Base-by-base conservation (phyloP, 2,329 filamentous ascomycete species). In the Venturia carpophila region DNA sequence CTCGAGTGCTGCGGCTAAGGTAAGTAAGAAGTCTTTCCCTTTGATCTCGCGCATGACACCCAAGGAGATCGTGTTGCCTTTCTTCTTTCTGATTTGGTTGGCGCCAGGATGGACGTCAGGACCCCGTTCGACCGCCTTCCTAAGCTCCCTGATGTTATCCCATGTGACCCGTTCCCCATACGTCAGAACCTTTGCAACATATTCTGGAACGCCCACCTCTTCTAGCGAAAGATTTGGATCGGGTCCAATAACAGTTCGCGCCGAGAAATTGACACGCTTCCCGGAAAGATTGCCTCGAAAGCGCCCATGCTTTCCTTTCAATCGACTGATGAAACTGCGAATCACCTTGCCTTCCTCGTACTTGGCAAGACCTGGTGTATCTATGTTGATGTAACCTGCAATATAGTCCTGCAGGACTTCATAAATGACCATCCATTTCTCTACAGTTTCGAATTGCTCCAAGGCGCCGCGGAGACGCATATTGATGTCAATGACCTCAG, bases 181-280 rank as follows among this genome's bases (percentile, higher is more conserved):
- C 0, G 94, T 97, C 75, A 99, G 82, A 73, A 96, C 97, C 77
- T 91, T 95, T 5, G 94, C 94, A n/a, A 99, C 92, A 21, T 95
- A 82, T 67, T 89, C 82, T 0, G 94, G 94, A 39, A 99, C 88
- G 5, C 93, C 93, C 43, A 99, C 94, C 75, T 99, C 87, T 69
- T 97, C 91, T 68, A 99, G 91, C 21, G 89, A 87, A 61, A 99
- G 76, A 71, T 99, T 99, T 3, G 94, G 94, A 75, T 99, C 94
- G 0, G 94, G 94, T 0, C 92, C 96, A 75, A 99, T 99, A 76
- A 99, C 94, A 0, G 94, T 99, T 75, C 94, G 87, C 21, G 92
- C 94, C 13, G 94, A 99, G 76, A 97, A 99, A 74, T 99, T 93
- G 64, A 99, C 94, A 83, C 94, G 93, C 77, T 99, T 99, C 74